phyloP scores from a whole-genome alignment of 441 rosid species.

The Dalechampia spathulata region DNA sequence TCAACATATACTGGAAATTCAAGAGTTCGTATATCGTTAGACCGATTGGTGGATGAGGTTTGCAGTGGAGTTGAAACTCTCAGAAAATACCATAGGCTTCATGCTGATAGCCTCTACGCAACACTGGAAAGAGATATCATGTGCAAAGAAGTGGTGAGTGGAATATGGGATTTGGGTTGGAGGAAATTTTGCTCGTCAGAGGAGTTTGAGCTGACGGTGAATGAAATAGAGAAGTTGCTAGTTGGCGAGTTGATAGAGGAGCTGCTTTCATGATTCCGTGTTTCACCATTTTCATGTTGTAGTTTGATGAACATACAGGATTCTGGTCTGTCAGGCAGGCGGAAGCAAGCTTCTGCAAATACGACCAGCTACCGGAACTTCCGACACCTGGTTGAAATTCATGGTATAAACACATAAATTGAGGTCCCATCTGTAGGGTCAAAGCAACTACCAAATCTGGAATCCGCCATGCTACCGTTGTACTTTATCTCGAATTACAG shows the following conservation, averaged over 20 bases:
- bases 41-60: constrained; percentile 50
- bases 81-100: constrained; percentile 31
- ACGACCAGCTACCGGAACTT: no score
- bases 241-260: constrained; percentile 52
- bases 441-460: no score
- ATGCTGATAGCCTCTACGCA: constrained; percentile 28
- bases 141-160: constrained; percentile 40
- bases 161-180: constrained; percentile 87
- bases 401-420: no score
- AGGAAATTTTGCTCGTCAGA: constrained; percentile 42
- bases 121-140: constrained; percentile 52
- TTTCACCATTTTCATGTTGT: not conserved
- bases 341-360: no score
- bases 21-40: constrained; percentile 32
- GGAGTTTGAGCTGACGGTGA: constrained; percentile 46
- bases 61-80: constrained; percentile 40
- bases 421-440: no score
- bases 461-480: no score
- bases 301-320: constrained; percentile 8
- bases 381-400: no score
- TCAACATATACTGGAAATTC: constrained; percentile 12
- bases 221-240: constrained; percentile 53
- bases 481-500: no score
- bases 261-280: constrained; percentile 25
- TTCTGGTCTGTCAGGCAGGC: no score